Evolutionary conservation across 139 green algal species (phyloP), one percentile per base, ranked within the genome.

Genomic region (Picocystis salinarum): DNA sequence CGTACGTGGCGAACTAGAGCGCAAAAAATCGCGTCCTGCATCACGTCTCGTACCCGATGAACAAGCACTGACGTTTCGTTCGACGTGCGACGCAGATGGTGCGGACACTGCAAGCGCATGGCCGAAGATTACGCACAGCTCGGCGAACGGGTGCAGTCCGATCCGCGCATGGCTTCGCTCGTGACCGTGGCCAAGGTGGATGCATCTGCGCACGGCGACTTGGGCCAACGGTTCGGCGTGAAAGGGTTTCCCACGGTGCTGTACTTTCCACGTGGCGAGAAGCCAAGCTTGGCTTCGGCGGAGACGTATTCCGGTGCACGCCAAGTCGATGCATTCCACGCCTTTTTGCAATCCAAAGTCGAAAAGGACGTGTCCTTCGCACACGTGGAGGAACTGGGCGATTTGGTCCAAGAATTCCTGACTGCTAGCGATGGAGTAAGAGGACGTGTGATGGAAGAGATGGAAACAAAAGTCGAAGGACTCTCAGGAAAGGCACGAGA

Each of bases 191-290:
- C 69, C 19, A 86, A 86, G 67, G 73, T 76, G 37, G 56, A 91
- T 40, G 79, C 79, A 10, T 78, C 91, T 29, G 45, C 51, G 4
- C 77, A 91, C 50, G 59, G 67, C 15, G 41, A 28, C 0, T 31
- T 91, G 28, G 79, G 79, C 12, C 57, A 73, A 40, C 50, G 48
- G 12, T 91, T 83, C 59, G 76, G 53, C 10, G 76, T 91, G 7
- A 19, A 37, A 6, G 78, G 78, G 41, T 91, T 91, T 57, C 79
- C 79, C 45, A 91, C 79, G 26, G 40, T 91, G 64, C 85, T 85
- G 59, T 80, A 45, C 47, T 75, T 87, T 41, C 6, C 39, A 0
- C 53, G 73, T 1, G 77, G 75, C 50, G 74, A 78, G 55, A 7
- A 17, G 11, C 42, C 23, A 10, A 15, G 6, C 24, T 9, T 29